Evolutionary conservation across 164 flowering plant species (phyloP), one percentile per base, ranked within the genome.

Genomic region (Annona squamosa): DNA sequence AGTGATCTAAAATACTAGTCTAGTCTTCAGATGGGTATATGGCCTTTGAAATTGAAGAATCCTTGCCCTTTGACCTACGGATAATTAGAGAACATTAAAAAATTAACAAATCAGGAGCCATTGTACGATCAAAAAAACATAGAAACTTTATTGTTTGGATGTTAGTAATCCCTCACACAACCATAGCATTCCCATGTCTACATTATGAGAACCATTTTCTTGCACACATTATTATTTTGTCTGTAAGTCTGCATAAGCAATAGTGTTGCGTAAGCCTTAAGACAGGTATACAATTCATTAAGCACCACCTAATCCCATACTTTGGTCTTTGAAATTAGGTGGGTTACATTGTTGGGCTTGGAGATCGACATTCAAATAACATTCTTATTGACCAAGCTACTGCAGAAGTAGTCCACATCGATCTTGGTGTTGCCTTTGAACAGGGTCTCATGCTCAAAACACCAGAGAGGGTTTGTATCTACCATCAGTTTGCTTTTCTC

Each of bases 401-500:
- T 45, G 99, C 99, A 61, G 99, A 93, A 86, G 99, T 95, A 72
- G 94, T 95, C 80, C 99, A 95, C 80, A 95, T 95, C 48, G 99
- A 95, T 85, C 93, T 95, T 57, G 99, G 99, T 78, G 99, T 95
- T 79, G 99, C 99, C 73, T 95, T 95, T 81, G 99, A 95, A 75
- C 99, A 95, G 81, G 99, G 99, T 65, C 82, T 95, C 82, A 93
- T 95, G 99, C 94, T 95, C n/a, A 95, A 95, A 86, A 95, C 99
- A 64, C 99, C 99, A 65, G 99, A 95, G 79, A 86, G 92, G 89
- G 99, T 91, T 13, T 47, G 83, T 84, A 48, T 74, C 18, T 61
- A 7, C 10, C 26, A 76, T 61, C 65, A 41, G 48, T 48, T 62
- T 74, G 17, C 61, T 46, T 68, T 74, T 44, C 63, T 68, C 42